Conservation (phyloP, 2,329 filamentous ascomycete genomes). For the Claviceps maximensis region DNA sequence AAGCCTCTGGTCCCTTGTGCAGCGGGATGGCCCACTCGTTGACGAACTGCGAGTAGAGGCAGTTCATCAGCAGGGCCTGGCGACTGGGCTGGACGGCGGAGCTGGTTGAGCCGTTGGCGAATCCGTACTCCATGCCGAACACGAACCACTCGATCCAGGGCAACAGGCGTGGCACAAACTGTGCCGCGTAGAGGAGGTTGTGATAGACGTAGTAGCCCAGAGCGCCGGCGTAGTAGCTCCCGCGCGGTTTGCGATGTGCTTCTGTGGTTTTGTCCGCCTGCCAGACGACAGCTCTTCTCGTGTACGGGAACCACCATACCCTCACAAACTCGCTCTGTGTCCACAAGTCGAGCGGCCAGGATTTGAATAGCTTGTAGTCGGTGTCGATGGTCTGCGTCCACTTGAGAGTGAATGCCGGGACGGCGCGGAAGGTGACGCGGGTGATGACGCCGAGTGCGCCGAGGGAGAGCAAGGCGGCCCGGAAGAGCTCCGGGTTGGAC, state of each 20-base stretch:
- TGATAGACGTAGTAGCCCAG: constrained; percentile 88
- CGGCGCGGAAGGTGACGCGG: constrained; percentile 74
- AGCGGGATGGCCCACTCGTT: constrained; percentile 96
- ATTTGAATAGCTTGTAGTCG: constrained; percentile 52
- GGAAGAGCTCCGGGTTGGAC: constrained; percentile 67
- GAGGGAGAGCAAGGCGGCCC: constrained; percentile 73
- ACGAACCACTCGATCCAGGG: constrained; percentile 93
- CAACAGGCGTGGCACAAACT: constrained; percentile 64
- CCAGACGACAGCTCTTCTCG: constrained; percentile 79
- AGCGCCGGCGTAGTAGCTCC: constrained; percentile 66
- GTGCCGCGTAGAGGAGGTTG: constrained; percentile 69
- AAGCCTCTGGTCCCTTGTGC: constrained; percentile 71
- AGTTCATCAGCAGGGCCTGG: constrained; percentile 84
- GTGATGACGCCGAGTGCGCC: constrained; percentile 85
- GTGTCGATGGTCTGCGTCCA: constrained; percentile 73
- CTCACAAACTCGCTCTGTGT: constrained; percentile 75
- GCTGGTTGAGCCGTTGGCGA: constrained; percentile 53
- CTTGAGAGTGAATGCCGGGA: constrained; percentile 67
- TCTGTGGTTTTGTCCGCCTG: constrained; percentile 65
- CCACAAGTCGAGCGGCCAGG: constrained; percentile 69
- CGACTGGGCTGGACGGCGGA: constrained; percentile 70
- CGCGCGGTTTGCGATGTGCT: constrained; percentile 42
- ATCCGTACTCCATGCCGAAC: constrained; percentile 95
- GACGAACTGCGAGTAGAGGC: constrained; percentile 94
- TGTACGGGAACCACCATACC: constrained; percentile 97